Conservation (phyloP, 2,329 filamentous ascomycete genomes). For the Pleurostoma richardsiae region DNA sequence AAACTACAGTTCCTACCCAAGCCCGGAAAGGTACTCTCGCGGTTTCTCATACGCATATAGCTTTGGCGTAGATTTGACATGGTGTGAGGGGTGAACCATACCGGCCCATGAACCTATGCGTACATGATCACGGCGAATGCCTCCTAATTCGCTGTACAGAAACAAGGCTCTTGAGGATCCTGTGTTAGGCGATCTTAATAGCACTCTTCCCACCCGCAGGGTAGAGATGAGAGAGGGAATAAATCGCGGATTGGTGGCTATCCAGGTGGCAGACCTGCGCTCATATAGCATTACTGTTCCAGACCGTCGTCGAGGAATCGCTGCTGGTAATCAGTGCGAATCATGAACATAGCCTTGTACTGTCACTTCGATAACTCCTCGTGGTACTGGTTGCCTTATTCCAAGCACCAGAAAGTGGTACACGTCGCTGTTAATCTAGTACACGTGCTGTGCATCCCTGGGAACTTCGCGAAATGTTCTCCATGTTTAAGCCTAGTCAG, state of each 20-base stretch:
- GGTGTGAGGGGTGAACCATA: neutral
- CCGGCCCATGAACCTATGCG: neutral
- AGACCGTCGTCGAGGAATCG: neutral
- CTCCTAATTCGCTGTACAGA: neutral
- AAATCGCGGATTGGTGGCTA: neutral
- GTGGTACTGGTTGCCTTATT: neutral
- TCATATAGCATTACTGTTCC: neutral
- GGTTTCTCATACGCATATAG: neutral
- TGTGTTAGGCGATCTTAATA: no score
- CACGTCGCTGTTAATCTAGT: neutral
- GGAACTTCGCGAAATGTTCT: neutral
- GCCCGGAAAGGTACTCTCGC: no score
- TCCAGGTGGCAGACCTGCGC: neutral
- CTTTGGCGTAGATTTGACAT: neutral
- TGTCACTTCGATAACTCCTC: neutral
- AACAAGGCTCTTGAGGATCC: neutral
- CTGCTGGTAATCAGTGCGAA: no score
- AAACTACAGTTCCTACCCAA: neutral
- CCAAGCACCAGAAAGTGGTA: neutral
- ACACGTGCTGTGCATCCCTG: neutral
- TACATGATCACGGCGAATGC: neutral
- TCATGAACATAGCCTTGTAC: neutral
- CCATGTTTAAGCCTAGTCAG: neutral
- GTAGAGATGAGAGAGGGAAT: neutral
- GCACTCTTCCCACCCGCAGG: no score